Evolutionary conservation across 164 flowering plant species (phyloP).

Genomic region (Magnolia changhungtana): DNA sequence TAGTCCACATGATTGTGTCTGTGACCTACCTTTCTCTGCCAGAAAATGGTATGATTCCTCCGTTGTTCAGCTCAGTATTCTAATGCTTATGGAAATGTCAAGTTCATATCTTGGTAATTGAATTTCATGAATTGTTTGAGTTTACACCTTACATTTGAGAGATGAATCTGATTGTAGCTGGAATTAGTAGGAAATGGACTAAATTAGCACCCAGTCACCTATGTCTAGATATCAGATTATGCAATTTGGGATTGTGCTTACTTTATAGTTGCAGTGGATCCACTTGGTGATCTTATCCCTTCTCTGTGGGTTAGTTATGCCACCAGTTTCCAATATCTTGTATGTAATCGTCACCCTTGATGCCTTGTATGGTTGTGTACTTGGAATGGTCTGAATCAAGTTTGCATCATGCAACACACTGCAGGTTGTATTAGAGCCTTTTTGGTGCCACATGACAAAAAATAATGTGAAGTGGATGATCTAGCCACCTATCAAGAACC

Average conservation of each 20-base stretch:
- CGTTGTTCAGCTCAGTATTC: too few species aligned
- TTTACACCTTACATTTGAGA: background rate
- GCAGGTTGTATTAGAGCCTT: too few species aligned
- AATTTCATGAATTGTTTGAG: background rate
- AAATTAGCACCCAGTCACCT: background rate
- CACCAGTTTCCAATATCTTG: background rate
- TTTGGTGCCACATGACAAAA: too few species aligned
- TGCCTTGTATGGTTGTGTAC: background rate
- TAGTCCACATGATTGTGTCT: background rate
- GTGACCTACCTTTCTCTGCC: background rate
- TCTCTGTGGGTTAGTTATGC: background rate
- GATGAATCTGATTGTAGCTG: background rate
- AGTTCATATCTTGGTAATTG: background rate
- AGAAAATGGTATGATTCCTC: too few species aligned
- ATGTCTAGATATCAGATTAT: background rate
- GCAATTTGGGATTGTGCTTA: background rate
- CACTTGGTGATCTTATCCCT: background rate
- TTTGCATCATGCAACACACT: background rate
- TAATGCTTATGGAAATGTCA: background rate
- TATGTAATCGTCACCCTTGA: background rate
- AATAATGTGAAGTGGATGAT: too few species aligned
- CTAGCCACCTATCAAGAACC: too few species aligned
- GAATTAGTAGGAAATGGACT: background rate
- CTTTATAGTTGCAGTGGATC: background rate
- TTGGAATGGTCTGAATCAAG: background rate